A percentile compares a stretch with the other conserved stretches of the same genome.
These are phyloP conservation scores for Aspergillus bombycis DNA, from an alignment of 2,329 filamentous ascomycete genomes.

Conservation along the genomic window DNA sequence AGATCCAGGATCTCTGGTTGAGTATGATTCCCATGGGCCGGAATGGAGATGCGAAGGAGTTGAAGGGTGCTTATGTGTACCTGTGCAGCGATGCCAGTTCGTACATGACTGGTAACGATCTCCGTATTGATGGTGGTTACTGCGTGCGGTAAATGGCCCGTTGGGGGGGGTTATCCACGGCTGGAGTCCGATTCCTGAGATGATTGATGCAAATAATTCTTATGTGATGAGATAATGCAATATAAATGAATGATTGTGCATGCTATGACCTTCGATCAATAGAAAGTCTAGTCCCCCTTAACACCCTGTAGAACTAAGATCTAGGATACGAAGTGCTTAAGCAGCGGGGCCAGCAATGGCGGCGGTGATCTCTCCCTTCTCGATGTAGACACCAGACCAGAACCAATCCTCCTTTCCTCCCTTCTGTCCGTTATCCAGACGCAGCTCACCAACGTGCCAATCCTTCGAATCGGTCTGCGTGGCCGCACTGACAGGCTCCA, in stretches of 20 bases:
- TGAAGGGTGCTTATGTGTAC: slow-evolving; percentile 63
- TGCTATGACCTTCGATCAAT: slow-evolving; percentile 8
- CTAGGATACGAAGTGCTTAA: no score
- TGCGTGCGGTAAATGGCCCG: slow-evolving; percentile 42
- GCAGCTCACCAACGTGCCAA: slow-evolving; percentile 72
- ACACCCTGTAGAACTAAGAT: no score
- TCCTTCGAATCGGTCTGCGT: slow-evolving; percentile 70
- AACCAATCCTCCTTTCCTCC: slow-evolving; percentile 67
- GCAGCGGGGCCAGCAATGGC: slow-evolving; percentile 26
- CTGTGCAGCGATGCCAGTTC: slow-evolving; percentile 51
- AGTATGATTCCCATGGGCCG: slow-evolving; percentile 64
- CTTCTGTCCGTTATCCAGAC: slow-evolving; percentile 62
- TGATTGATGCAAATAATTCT: slow-evolving; percentile 1
- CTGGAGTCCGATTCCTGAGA: not conserved
- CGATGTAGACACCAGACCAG: slow-evolving; percentile 72
- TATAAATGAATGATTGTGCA: slow-evolving; percentile 1
- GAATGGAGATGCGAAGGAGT: slow-evolving; percentile 66
- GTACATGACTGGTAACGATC: slow-evolving; percentile 54
- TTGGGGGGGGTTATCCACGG: no score
- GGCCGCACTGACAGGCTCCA: slow-evolving; percentile 61
- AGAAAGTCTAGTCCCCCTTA: not conserved
- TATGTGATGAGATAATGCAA: not conserved
- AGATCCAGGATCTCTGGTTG: slow-evolving; percentile 61
- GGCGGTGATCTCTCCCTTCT: slow-evolving; percentile 56
- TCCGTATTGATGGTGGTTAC: slow-evolving; percentile 56